These are phyloP conservation scores for Exidia glandulosa DNA, from an alignment of 768 basidiomycete species.

Conservation along the genomic window DNA sequence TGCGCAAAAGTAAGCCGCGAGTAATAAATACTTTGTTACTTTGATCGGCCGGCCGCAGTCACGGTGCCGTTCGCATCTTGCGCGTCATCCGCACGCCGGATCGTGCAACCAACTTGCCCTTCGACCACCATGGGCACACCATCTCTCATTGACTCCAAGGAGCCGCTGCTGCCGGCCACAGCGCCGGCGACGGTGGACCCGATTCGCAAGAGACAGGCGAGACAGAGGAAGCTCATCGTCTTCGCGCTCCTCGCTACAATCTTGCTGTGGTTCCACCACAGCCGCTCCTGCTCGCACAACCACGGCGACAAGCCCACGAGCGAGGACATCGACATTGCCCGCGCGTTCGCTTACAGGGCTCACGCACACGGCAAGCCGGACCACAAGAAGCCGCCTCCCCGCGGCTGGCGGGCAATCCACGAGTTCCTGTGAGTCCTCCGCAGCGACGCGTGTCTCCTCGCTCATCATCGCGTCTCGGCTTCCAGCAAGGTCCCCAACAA, in stretches of 20 bases:
- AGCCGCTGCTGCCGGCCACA: neutral
- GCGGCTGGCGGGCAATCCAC: neutral
- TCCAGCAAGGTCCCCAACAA: conserved; percentile 43
- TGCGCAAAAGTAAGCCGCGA: too few species aligned
- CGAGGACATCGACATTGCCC: neutral
- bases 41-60: too few species aligned
- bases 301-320: neutral
- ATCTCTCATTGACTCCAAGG: neutral
- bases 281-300: neutral
- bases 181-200: neutral
- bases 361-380: neutral
- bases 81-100: neutral
- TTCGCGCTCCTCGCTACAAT: neutral
- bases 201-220: neutral
- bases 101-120: neutral
- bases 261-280: neutral
- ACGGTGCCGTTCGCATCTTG: too few species aligned
- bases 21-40: too few species aligned
- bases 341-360: neutral
- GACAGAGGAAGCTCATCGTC: neutral
- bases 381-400: neutral
- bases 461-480: neutral
- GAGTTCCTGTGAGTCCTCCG: neutral
- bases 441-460: neutral
- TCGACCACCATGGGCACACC: neutral